Percentiles rank a stretch among this genome's conserved stretches.
Conservation (phyloP, 148 eudicot species). For the Cornus kousa region DNA sequence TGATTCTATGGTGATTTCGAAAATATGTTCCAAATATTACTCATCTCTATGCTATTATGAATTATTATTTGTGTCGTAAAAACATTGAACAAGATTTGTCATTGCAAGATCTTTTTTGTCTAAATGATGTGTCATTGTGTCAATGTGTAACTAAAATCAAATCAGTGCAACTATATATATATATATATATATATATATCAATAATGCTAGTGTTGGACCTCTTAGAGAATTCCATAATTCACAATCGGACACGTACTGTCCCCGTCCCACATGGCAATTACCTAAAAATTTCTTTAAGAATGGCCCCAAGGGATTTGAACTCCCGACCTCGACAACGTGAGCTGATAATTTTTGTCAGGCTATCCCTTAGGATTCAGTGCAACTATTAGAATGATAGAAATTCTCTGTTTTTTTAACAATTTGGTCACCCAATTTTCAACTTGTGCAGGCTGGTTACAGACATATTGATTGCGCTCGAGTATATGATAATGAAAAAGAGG, state of each 20-base stretch:
- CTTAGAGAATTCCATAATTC: too few species aligned
- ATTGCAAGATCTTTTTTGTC: background rate
- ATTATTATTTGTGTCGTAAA: background rate
- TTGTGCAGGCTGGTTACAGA: slow-evolving; percentile 56
- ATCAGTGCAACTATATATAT: background rate
- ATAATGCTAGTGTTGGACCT: too few species aligned
- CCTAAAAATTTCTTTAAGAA: too few species aligned
- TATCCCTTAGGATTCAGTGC: background rate
- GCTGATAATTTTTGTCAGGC: too few species aligned
- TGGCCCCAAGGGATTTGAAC: too few species aligned
- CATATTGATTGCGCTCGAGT: slow-evolving; percentile 58
- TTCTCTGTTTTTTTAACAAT: background rate
- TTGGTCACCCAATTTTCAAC: background rate
- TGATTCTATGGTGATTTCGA: background rate
- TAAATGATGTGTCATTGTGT: background rate
- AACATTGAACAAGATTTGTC: background rate
- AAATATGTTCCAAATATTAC: background rate
- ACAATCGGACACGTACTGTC: too few species aligned
- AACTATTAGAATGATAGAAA: background rate
- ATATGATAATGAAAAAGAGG: slow-evolving; percentile 58
- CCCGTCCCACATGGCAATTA: too few species aligned
- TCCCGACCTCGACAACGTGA: too few species aligned
- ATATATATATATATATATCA: too few species aligned
- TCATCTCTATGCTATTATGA: background rate
- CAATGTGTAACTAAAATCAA: background rate